phyloP scores from a whole-genome alignment of 257 asterid genomes.

The Rhazya stricta region DNA sequence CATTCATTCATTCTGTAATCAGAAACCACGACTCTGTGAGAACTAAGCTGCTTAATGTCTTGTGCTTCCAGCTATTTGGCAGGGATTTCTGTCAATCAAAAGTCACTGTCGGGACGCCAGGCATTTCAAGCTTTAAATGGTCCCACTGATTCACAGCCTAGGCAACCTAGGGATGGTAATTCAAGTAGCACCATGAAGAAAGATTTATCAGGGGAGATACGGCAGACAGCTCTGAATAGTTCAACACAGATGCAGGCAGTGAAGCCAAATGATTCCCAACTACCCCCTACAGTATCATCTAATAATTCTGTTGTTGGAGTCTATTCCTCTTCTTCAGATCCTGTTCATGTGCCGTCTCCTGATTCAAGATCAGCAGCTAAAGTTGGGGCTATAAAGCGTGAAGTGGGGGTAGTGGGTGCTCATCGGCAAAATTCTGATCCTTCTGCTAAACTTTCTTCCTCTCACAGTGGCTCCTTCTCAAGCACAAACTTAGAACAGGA shows the following conservation, averaged over 20 bases:
- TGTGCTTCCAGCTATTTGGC: slow-evolving; percentile 36
- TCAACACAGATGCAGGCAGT: slow-evolving; percentile 34
- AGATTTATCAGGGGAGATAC: slow-evolving; percentile 50
- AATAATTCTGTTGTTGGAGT: slow-evolving; percentile 69
- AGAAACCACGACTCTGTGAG: background rate
- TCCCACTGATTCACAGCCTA: slow-evolving; percentile 41
- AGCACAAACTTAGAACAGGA: slow-evolving; percentile 44
- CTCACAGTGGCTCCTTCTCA: slow-evolving; percentile 45
- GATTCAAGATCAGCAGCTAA: slow-evolving; percentile 76
- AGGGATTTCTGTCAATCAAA: slow-evolving; percentile 48
- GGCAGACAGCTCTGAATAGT: slow-evolving; percentile 30
- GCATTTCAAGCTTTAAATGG: slow-evolving; percentile 41
- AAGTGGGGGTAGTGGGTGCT: slow-evolving; percentile 91
- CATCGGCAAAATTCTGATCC: slow-evolving; percentile 63
- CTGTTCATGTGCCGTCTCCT: slow-evolving; percentile 97
- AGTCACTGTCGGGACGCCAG: slow-evolving; percentile 39
- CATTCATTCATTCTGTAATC: background rate
- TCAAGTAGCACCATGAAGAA: slow-evolving; percentile 42
- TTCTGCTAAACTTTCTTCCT: slow-evolving; percentile 38
- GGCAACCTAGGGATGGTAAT: slow-evolving; percentile 44
- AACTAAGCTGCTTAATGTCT: background rate
- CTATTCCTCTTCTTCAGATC: slow-evolving; percentile 91
- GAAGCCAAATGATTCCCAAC: slow-evolving; percentile 45
- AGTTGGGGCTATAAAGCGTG: slow-evolving; percentile 89
- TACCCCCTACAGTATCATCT: slow-evolving; percentile 49